Evolutionary conservation across 2,329 filamentous ascomycete species (phyloP).

Genomic region (Colletotrichum godetiae): DNA sequence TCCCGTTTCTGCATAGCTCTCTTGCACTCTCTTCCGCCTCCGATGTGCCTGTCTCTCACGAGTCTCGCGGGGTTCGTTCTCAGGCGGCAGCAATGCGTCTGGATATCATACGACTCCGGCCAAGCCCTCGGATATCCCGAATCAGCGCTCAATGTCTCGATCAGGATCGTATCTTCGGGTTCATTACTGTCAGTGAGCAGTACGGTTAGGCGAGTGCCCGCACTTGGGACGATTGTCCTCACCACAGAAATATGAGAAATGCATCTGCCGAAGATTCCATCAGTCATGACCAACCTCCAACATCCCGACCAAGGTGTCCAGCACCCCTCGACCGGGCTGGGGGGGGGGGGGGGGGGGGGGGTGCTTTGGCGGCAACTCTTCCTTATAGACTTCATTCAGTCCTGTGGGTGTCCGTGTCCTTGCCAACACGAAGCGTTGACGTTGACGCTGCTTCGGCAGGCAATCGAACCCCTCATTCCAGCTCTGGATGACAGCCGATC

Average conservation of each 20-base stretch:
- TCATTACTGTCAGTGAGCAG: not conserved
- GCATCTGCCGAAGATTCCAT: slow-evolving; percentile 33
- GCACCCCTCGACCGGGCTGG: too few relatives aligned
- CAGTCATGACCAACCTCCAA: not conserved
- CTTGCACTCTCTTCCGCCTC: not conserved
- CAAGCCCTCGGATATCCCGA: not conserved
- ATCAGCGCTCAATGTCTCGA: not conserved
- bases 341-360: too few relatives aligned
- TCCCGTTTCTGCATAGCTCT: not conserved
- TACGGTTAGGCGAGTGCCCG: not conserved
- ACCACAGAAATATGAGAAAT: not conserved
- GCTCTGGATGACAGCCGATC: not conserved
- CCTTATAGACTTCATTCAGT: not conserved
- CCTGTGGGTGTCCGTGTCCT: not conserved
- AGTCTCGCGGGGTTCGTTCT: not conserved
- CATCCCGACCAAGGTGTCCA: not conserved
- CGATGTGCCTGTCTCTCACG: not conserved
- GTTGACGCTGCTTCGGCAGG: slow-evolving; percentile 10
- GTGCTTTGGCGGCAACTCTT: not conserved
- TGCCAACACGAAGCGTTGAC: not conserved
- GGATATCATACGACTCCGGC: not conserved
- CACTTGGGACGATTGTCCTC: slow-evolving; percentile 9
- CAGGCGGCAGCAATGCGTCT: not conserved
- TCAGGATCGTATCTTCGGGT: not conserved
- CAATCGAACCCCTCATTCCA: not conserved